Base-by-base conservation (phyloP, 805 yeast species). In the Ascoidea rubescens region DNA sequence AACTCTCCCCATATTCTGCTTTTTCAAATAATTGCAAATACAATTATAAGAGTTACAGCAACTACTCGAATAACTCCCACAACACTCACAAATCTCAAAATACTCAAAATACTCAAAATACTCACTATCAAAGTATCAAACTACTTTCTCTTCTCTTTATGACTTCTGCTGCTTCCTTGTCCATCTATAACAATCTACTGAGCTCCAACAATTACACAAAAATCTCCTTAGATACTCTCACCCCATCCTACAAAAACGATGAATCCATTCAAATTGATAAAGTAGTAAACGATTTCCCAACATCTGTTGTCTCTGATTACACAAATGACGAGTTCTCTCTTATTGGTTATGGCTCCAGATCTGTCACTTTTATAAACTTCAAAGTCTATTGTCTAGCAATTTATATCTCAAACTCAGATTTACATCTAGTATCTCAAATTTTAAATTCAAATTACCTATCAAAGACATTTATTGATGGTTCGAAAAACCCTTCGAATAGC, bases 381-480 rank as follows among this genome's bases (percentile, higher is more conserved):
- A 87, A 81, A 59, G 96, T 93, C 1, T 91, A 91, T 63, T 95
- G 87, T 0, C 71, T 87, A 45, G 98, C 96, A 0, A 68, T 93
- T 5, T 91, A 91, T 63, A 71, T 87, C 46, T 83, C 88, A 5
- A 64, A 71, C 5, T 73, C 75, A 0, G 96, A 88, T 60, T 59
- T 72, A 14, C 51, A 61, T 5, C 56, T 70, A 50, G 62, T 77
- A 4, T 62, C 71, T 3, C 56, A 65, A 5, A 70, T 77, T 4
- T 60, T 80, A 31, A 69, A 70, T 56, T 69, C 80, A 0, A 69
- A 63, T 4, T 75, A 61, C 51, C 57, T 77, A 14, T 67, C 74
- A 4, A 50, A 55, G 1, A 60, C 66, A 0, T 67, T 69, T 53
- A 64, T 69, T 44, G 73, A 70, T 47, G 48, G 48, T n/a, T 61